phyloP scores from a whole-genome alignment of 2,329 filamentous ascomycete genomes.

The Herpotrichia juniperi region DNA sequence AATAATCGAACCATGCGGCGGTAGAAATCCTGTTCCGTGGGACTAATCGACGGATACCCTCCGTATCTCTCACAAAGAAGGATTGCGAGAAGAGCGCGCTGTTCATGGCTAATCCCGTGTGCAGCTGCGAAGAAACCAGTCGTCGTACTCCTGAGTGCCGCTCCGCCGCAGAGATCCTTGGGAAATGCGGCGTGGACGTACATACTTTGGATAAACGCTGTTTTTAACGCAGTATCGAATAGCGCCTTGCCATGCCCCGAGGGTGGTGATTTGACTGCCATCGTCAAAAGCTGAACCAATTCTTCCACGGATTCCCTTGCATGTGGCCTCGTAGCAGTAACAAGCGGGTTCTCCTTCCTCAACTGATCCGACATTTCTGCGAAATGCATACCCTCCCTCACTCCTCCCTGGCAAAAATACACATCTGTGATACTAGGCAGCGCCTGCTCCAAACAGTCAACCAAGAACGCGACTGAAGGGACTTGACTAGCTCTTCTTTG shows the following conservation, averaged over 20 bases:
- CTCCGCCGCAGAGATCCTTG: constrained; percentile 61
- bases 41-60: constrained; percentile 60
- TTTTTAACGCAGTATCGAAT: constrained; percentile 56
- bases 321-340: constrained; percentile 63
- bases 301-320: constrained; percentile 55
- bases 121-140: constrained; percentile 69
- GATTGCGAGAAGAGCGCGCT: constrained; percentile 73
- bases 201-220: constrained; percentile 65
- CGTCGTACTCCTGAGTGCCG: constrained; percentile 74
- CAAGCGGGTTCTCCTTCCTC: constrained; percentile 70
- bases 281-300: constrained; percentile 57
- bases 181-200: constrained; percentile 54
- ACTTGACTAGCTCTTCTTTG: constrained; percentile 80
- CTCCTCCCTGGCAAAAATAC: constrained; percentile 86
- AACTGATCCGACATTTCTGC: constrained; percentile 66
- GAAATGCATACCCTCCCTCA: constrained; percentile 82
- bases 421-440: constrained; percentile 73
- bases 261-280: constrained; percentile 47
- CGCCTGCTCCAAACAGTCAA: constrained; percentile 73
- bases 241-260: constrained; percentile 35
- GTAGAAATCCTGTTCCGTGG: constrained; percentile 63
- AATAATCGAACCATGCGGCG: constrained; percentile 60
- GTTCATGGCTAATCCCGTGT: constrained; percentile 76
- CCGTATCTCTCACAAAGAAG: constrained; percentile 78
- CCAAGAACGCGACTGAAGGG: constrained; percentile 79